Conservation (phyloP, 371 early-diverging fungal genomes). For the Syncephalastrum racemosum region DNA sequence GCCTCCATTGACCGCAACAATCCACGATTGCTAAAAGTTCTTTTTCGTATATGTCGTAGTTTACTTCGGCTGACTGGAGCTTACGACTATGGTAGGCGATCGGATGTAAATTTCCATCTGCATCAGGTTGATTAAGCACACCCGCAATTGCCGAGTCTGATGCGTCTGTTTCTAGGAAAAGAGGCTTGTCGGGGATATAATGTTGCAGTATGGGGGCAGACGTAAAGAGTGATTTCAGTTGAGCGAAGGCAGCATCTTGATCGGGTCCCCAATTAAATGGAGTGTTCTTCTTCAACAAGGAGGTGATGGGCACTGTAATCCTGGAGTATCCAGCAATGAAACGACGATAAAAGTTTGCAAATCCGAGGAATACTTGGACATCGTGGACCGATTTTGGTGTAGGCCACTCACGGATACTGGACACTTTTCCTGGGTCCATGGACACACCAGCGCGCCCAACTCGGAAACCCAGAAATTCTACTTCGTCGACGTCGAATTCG, state of each 20-base stretch:
- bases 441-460: conserved; percentile 23
- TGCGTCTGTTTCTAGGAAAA: conserved; percentile 50
- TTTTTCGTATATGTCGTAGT: conserved; percentile 51
- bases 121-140: conserved; percentile 37
- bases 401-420: conserved; percentile 35
- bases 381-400: conserved; percentile 28
- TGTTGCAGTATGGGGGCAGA: conserved; percentile 24
- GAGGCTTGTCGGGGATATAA: conserved; percentile 28
- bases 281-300: conserved; percentile 29
- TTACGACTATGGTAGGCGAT: conserved; percentile 41
- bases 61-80: conserved; percentile 29
- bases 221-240: conserved; percentile 34
- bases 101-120: conserved; percentile 26
- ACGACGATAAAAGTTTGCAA: conserved; percentile 49
- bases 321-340: conserved; percentile 48
- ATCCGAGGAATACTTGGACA: conserved; percentile 51
- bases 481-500: conserved; percentile 25
- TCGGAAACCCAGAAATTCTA: conserved; percentile 50
- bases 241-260: conserved; percentile 33
- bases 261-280: conserved; percentile 31
- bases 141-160: conserved; percentile 47
- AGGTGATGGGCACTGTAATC: conserved; percentile 37
- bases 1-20: conserved; percentile 40
- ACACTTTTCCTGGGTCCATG: conserved; percentile 34
- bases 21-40: conserved; percentile 50